A percentile compares a stretch with the other conserved stretches of the same genome.
phyloP scores from a whole-genome alignment of 2,329 filamentous ascomycete species.

The Aspergillus eucalypticola region DNA sequence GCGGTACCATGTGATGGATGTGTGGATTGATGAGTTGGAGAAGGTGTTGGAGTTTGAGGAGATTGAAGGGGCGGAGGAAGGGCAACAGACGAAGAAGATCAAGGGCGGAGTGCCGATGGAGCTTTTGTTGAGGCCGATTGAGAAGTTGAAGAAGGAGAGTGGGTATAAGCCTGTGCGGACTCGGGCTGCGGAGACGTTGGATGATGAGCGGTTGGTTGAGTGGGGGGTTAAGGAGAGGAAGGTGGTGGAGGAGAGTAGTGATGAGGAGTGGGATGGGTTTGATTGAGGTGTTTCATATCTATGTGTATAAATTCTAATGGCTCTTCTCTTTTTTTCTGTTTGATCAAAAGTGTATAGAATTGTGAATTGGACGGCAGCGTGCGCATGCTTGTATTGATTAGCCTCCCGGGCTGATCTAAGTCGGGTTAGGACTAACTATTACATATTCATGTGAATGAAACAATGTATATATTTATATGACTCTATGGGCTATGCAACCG shows the following conservation, averaged over 20 bases:
- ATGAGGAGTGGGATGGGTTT: conserved; percentile 69
- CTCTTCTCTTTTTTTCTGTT: not conserved
- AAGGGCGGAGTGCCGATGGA: conserved; percentile 40
- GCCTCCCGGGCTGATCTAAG: not conserved
- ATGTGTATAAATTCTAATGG: not conserved
- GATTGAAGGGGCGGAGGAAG: conserved; percentile 31
- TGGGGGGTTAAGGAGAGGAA: conserved; percentile 51
- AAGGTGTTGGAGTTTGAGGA: conserved; percentile 59
- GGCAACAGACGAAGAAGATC: conserved; percentile 30
- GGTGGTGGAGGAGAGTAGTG: conserved; percentile 48
- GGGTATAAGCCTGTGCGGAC: conserved; percentile 71
- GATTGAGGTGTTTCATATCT: conserved; percentile 37
- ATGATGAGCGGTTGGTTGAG: conserved; percentile 71
- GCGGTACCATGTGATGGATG: conserved; percentile 81
- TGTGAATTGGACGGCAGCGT: not conserved
- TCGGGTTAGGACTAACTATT: not conserved
- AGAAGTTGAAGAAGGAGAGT: conserved; percentile 51
- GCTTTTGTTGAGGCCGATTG: conserved; percentile 47
- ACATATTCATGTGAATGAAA: not conserved
- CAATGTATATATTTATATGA: not conserved
- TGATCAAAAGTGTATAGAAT: not conserved
- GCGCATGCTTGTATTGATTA: not conserved
- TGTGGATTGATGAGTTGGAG: conserved; percentile 89
- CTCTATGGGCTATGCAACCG: not conserved
- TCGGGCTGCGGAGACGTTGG: conserved; percentile 68